Evolutionary conservation across 1,139 yeast species (phyloP).

Genomic region (Candida tropicalis): DNA sequence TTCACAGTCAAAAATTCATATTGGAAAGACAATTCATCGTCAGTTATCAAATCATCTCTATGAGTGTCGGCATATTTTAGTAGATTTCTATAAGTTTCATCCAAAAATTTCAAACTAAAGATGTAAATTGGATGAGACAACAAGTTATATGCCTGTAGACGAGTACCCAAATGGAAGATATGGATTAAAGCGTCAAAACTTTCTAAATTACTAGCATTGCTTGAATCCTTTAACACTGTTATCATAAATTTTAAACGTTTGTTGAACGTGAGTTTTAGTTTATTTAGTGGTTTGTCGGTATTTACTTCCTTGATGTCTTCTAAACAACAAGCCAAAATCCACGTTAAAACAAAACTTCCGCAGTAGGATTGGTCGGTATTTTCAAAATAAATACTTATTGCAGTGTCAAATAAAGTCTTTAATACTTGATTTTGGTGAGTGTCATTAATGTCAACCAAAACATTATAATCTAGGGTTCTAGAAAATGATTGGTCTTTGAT

Average conservation of each 20-base stretch:
- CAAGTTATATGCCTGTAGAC: slow-evolving; percentile 25
- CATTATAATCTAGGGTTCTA: slow-evolving; percentile 53
- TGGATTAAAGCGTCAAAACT: slow-evolving; percentile 47
- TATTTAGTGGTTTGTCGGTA: slow-evolving; percentile 28
- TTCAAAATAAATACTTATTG: slow-evolving; percentile 36
- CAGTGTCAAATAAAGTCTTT: slow-evolving; percentile 37
- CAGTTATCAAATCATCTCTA: slow-evolving; percentile 19
- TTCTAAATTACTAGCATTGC: slow-evolving; percentile 40
- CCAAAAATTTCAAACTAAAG: slow-evolving; percentile 45
- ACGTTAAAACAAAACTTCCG: slow-evolving; percentile 33
- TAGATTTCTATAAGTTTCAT: slow-evolving; percentile 36
- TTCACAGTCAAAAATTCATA: slow-evolving; percentile 36
- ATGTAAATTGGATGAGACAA: slow-evolving; percentile 42
- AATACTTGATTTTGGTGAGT: slow-evolving; percentile 29
- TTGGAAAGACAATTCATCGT: slow-evolving; percentile 21
- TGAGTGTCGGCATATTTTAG: slow-evolving; percentile 21
- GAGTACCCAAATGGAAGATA: slow-evolving; percentile 46
- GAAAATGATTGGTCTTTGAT: slow-evolving; percentile 58
- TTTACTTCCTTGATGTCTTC: slow-evolving; percentile 40
- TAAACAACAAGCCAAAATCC: slow-evolving; percentile 39
- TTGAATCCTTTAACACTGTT: slow-evolving; percentile 36
- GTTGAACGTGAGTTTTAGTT: slow-evolving; percentile 36
- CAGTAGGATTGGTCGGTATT: slow-evolving; percentile 16
- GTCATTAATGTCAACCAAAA: slow-evolving; percentile 28
- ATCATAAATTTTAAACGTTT: slow-evolving; percentile 39